A percentile compares a stretch with the other conserved stretches of the same genome.
Conservation (phyloP, 139 green algal genomes). For the Haematococcus sp. region DNA sequence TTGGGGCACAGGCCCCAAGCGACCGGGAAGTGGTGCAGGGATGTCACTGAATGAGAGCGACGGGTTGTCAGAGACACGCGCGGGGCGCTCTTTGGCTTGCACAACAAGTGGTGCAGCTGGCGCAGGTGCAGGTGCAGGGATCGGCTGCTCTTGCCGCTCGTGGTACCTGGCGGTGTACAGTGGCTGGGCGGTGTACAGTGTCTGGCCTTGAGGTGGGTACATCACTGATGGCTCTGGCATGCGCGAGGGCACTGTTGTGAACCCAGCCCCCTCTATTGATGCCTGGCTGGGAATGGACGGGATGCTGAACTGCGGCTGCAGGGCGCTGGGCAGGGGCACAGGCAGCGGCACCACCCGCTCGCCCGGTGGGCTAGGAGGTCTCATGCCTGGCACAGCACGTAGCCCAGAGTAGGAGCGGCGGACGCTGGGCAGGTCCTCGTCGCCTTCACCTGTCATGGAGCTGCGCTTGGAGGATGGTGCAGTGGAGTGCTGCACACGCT, state of each 20-base stretch:
- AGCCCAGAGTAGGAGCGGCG: not conserved
- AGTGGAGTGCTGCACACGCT: not conserved
- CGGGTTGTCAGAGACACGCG: not conserved
- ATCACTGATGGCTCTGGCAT: too few species aligned
- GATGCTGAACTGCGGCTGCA: conserved; percentile 1
- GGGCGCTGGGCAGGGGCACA: not conserved
- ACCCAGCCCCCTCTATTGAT: not conserved
- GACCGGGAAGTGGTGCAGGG: not conserved
- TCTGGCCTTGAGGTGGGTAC: not conserved
- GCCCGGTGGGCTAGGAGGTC: not conserved
- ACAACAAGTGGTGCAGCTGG: not conserved
- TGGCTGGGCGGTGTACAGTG: not conserved
- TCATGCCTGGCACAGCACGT: not conserved
- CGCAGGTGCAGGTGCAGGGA: not conserved
- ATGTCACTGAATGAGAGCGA: conserved; percentile 8
- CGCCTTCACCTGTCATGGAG: not conserved
- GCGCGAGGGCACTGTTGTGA: too few species aligned
- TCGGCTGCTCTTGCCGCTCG: not conserved
- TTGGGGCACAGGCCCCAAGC: too few species aligned
- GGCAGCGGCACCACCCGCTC: not conserved
- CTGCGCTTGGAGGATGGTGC: conserved; percentile 1
- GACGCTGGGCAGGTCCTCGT: not conserved
- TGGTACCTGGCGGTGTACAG: not conserved
- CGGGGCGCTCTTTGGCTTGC: too few species aligned
- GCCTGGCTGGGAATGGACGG: not conserved